A percentile compares a stretch with the other conserved stretches of the same genome.
Conservation (phyloP, 345 rosid species). For the Gossypium mustelinum region DNA sequence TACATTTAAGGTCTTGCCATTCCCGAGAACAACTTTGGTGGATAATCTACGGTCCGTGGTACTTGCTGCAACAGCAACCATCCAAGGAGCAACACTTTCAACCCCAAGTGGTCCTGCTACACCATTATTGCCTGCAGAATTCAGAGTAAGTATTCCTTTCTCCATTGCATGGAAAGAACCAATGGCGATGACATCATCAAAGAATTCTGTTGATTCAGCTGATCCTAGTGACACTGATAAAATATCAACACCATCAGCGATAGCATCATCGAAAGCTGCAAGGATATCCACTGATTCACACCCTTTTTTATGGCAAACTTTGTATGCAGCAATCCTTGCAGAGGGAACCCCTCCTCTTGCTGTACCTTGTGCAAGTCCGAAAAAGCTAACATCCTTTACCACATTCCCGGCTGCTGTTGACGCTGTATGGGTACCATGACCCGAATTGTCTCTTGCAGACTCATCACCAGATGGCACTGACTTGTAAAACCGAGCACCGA, state of each 20-base stretch:
- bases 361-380: conserved; percentile 46
- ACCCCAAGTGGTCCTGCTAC: conserved; percentile 23
- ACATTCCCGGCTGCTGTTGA: conserved; percentile 61
- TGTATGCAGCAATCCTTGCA: conserved; percentile 51
- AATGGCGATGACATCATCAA: conserved; percentile 24
- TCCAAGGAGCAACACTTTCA: conserved; percentile 76
- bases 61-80: conserved; percentile 69
- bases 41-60: conserved; percentile 54
- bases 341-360: conserved; percentile 64
- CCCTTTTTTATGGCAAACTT: conserved; percentile 21
- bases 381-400: conserved; percentile 33
- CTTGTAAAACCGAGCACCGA: conserved; percentile 38
- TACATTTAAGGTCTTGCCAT: conserved; percentile 42
- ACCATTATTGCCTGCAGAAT: conserved; percentile 37
- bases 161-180: conserved; percentile 45
- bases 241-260: conserved; percentile 43
- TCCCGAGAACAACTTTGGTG: conserved; percentile 51
- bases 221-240: conserved; percentile 27
- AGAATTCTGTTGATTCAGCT: fast-evolving
- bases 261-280: conserved; percentile 42
- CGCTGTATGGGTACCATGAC: conserved; percentile 66
- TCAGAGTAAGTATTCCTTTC: conserved; percentile 40
- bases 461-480: neutral
- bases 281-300: conserved; percentile 12
- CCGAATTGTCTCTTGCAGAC: conserved; percentile 19